Base-by-base conservation (phyloP, 352 stramenopile genomes). In the Phytophthora idaei region DNA sequence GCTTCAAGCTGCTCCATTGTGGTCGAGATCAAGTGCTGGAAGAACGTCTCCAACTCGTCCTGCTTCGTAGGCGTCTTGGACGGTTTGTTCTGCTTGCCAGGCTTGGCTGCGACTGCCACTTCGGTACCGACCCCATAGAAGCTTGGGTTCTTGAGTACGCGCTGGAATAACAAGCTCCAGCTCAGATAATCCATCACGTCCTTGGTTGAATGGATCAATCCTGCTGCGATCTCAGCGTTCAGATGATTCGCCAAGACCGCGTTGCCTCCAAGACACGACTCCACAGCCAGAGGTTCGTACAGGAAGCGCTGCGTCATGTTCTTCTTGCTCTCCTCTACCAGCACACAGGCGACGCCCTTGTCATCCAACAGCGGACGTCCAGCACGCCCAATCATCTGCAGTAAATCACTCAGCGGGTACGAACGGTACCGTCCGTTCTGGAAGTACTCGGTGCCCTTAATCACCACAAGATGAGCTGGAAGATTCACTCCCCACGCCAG, bases 321-420 rank as follows among this genome's bases (percentile, higher is more conserved):
- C 83, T 99, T 99, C 83, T 99, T 99, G 42, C 90, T 93, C 59
- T 98, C 95, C 71, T 98, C 90, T 8, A 98, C 95, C 49, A 99
- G 89, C 15, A 99, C 97, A 70, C 98, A 98, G 14, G 97, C 98
- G 34, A 98, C 83, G 36, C 96, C 96, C 71, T 93, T 89, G 17
- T 92, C 92, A 74, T 99, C 97, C 69, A 99, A 97, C 45, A 98
- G 81, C 25, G 97, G 97, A 3, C 98, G 88, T 8, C 98, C 98
- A 4, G 98, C 98, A 53, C 98, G 83, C 11, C 98, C 98, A 83
- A 99, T 99, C 98, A 99, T 99, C 74, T 99, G 98, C n/a, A 99
- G 71, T 34, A 99, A 80, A 74, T 99, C 97, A 11, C 97, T 99
- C 55, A 99, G 85, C 31, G 97, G 94, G 69, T 99, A 99, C 67